Conservation (phyloP, 2,329 filamentous ascomycete genomes). For the Aureobasidium sp. region DNA sequence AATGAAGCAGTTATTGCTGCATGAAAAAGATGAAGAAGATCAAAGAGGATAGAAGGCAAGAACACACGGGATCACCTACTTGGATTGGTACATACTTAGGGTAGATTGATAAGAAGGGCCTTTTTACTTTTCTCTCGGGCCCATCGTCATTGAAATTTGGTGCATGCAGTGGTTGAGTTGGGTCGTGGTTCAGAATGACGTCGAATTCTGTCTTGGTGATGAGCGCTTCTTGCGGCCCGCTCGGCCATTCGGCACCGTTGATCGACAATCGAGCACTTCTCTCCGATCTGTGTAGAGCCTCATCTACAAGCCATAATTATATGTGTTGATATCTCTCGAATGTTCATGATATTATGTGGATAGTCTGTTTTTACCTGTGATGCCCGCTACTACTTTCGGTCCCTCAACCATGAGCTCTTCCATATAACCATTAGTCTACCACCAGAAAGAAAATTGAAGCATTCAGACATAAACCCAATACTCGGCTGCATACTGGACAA, state of each 20-base stretch:
- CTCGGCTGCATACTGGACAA: slow-evolving; percentile 74
- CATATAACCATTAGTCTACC: neutral
- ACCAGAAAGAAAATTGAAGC: neutral
- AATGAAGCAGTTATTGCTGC: neutral
- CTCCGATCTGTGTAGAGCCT: neutral
- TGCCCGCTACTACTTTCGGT: neutral
- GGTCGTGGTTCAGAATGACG: neutral
- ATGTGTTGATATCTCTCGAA: too few relatives aligned
- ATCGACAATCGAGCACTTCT: neutral
- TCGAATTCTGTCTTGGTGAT: neutral
- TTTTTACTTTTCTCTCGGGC: neutral
- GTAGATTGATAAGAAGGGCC: neutral
- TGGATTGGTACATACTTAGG: neutral
- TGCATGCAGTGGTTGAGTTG: neutral
- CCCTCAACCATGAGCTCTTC: neutral
- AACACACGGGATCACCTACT: neutral
- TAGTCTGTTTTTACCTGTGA: neutral
- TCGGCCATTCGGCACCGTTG: neutral
- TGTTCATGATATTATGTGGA: too few relatives aligned
- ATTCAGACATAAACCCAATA: slow-evolving; percentile 53
- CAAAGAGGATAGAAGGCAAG: neutral
- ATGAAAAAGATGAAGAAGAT: neutral
- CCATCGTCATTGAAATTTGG: neutral
- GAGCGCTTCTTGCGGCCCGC: slow-evolving; percentile 10
- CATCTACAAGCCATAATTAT: neutral